Evolutionary conservation across 352 stramenopile genomes (phyloP).

Genomic region (Globisporangium takayamanum): DNA sequence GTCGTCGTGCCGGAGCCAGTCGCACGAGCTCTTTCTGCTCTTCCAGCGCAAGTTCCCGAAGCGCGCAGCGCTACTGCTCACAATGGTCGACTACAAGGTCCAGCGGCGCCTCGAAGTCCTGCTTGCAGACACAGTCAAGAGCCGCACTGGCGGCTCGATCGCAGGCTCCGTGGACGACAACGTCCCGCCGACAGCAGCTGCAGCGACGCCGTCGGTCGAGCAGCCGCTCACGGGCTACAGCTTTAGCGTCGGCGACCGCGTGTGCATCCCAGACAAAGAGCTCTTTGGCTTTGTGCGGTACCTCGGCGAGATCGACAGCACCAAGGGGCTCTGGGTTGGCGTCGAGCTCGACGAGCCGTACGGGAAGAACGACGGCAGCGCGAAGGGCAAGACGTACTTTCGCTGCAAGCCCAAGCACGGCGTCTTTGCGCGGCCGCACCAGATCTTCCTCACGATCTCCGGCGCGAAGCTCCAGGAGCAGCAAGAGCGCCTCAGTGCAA

Average conservation of each 20-base stretch:
- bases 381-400: constrained; percentile 80
- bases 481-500: constrained; percentile 17
- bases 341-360: constrained; percentile 71
- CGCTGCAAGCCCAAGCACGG: constrained; percentile 70
- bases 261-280: constrained; percentile 83
- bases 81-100: constrained; percentile 74
- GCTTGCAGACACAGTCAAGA: constrained; percentile 16
- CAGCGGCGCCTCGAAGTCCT: constrained; percentile 71
- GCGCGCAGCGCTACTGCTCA: constrained; percentile 54
- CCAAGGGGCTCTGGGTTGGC: constrained; percentile 70
- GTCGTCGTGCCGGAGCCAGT: constrained; percentile 56
- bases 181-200: background rate
- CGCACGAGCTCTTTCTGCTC: constrained; percentile 58
- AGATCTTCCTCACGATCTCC: constrained; percentile 69
- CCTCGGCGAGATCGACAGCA: constrained; percentile 59
- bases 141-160: constrained; percentile 14
- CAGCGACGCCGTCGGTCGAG: constrained; percentile 4
- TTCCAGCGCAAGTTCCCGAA: constrained; percentile 82
- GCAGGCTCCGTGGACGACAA: constrained; percentile 51
- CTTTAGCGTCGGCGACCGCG: constrained; percentile 61
- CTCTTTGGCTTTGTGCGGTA: constrained; percentile 78
- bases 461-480: constrained; percentile 46
- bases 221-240: constrained; percentile 29
- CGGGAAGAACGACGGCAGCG: constrained; percentile 80
- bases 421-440: constrained; percentile 69